Evolutionary conservation across 163 green algal species (phyloP).

Genomic region (Prototheca cutis): DNA sequence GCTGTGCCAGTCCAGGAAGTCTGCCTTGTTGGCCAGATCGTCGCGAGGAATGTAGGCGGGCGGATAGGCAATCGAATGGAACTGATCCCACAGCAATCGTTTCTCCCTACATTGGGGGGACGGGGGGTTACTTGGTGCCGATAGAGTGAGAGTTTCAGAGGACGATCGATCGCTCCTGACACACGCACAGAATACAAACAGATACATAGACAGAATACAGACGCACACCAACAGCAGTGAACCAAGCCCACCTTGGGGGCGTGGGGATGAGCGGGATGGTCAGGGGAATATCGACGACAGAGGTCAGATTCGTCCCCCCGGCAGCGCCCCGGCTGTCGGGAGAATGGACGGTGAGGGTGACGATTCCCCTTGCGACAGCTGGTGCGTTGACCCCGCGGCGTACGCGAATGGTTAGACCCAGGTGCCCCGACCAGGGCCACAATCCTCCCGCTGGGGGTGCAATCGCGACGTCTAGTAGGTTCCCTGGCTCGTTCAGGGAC

Average conservation of each 20-base stretch:
- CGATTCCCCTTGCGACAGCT: no score
- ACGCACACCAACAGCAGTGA: slow-evolving; percentile 3
- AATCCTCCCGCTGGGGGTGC: no score
- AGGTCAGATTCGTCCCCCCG: no score
- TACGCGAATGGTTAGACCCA: slow-evolving; percentile 69
- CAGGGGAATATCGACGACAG: slow-evolving; percentile 49
- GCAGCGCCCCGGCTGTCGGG: no score
- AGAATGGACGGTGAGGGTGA: no score
- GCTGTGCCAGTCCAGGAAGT: slow-evolving; percentile 93
- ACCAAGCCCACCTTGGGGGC: slow-evolving; percentile 36
- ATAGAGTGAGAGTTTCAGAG: no score
- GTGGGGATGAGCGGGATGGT: slow-evolving; percentile 51
- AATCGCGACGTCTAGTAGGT: no score
- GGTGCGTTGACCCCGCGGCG: neutral
- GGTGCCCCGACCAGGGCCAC: slow-evolving; percentile 93
- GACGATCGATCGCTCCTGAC: no score
- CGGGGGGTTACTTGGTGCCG: no score
- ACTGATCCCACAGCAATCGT: slow-evolving; percentile 91
- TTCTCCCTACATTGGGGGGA: no score
- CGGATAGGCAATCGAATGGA: slow-evolving; percentile 91
- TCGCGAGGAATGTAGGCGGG: slow-evolving; percentile 88
- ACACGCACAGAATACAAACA: no score
- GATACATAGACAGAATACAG: slow-evolving; percentile 20
- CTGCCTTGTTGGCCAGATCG: slow-evolving; percentile 43
- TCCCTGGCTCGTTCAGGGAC: slow-evolving; percentile 43